Conservation (phyloP, 2,329 filamentous ascomycete species). For the Ceratocystis eucalypticola region DNA sequence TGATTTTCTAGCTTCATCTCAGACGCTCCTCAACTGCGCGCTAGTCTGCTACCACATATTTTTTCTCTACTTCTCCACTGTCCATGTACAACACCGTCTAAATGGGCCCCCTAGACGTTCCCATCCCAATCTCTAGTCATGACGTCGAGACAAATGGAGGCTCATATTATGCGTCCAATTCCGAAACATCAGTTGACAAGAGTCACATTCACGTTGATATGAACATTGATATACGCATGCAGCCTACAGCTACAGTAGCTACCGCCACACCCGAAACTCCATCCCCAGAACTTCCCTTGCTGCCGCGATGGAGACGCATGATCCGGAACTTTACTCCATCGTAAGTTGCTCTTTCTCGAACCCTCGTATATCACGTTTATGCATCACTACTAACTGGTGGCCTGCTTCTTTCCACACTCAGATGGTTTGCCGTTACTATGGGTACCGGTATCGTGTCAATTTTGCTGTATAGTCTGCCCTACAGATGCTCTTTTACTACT, state of each 20-base stretch:
- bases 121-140: background rate
- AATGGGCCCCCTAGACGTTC: background rate
- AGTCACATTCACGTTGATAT: background rate
- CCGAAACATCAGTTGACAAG: conserved; percentile 1
- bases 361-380: background rate
- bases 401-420: conserved; percentile 18
- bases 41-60: background rate
- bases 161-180: background rate
- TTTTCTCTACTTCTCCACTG: background rate
- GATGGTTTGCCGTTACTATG: conserved; percentile 50
- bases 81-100: background rate
- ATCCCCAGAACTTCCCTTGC: background rate
- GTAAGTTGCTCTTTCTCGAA: conserved; percentile 27
- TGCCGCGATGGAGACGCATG: conserved; percentile 31
- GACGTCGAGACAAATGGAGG: background rate
- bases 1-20: background rate
- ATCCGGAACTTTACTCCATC: conserved; percentile 43
- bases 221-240: background rate
- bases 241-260: background rate
- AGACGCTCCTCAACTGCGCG: background rate
- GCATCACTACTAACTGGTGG: background rate
- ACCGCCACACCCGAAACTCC: background rate
- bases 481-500: conserved; percentile 42
- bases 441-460: conserved; percentile 55
- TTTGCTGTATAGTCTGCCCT: conserved; percentile 48